A percentile compares a stretch with the other conserved stretches of the same genome.
phyloP scores from a whole-genome alignment of 345 rosid species.

The Pistacia vera region DNA sequence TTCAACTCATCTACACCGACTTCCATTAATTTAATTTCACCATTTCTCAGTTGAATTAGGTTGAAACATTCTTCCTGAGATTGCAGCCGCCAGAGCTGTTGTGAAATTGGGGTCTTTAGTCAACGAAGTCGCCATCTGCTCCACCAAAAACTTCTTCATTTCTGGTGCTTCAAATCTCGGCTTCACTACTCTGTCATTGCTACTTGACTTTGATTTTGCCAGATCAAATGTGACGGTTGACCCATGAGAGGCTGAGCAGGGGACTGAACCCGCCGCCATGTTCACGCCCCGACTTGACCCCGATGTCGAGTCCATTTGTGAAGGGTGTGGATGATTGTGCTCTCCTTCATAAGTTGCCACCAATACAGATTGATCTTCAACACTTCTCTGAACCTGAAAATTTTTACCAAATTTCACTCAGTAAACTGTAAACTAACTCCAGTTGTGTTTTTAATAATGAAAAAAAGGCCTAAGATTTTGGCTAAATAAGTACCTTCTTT shows the following conservation, averaged over 20 bases:
- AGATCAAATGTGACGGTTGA: conserved; percentile 54
- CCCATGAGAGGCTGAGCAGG: conserved; percentile 50
- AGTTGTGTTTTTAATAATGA: too few relatives aligned
- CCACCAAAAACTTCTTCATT: conserved; percentile 69
- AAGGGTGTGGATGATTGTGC: conserved; percentile 86
- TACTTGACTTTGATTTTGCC: conserved; percentile 43
- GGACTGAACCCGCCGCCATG: conserved; percentile 39
- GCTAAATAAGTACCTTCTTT: conserved; percentile 64
- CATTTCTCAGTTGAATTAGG: conserved; percentile 47
- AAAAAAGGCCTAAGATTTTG: too few relatives aligned
- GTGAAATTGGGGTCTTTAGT: conserved; percentile 95
- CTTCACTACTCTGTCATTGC: conserved; percentile 26
- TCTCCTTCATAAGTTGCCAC: conserved; percentile 98
- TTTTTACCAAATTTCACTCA: neutral
- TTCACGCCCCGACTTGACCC: conserved; percentile 44
- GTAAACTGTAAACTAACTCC: too few relatives aligned
- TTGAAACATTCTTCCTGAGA: conserved; percentile 74
- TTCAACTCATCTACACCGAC: neutral
- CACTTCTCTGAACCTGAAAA: conserved; percentile 89
- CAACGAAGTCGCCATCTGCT: conserved; percentile 93
- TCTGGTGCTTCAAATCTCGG: conserved; percentile 62
- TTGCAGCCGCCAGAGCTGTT: conserved; percentile 93
- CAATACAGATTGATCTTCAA: conserved; percentile 78
- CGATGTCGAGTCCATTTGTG: conserved; percentile 57
- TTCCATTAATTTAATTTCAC: conserved; percentile 3